phyloP scores from a whole-genome alignment of 495 filamentous ascomycete species.

The Penicillium paxilli region DNA sequence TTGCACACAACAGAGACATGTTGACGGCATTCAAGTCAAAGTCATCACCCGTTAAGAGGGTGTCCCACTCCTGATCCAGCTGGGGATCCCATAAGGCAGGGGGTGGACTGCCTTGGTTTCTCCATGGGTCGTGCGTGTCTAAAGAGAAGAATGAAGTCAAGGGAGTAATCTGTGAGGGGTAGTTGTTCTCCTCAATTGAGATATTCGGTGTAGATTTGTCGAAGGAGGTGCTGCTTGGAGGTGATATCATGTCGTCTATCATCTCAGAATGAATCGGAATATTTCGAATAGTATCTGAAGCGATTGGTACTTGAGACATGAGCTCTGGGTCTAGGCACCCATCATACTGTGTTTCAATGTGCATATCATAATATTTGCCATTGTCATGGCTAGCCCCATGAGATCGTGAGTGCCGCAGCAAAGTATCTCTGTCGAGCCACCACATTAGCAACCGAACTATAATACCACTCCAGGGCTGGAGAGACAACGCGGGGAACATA shows the following conservation, averaged over 20 bases:
- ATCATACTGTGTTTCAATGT: background rate
- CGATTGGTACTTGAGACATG: background rate
- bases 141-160: conserved; percentile 7
- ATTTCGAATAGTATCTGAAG: background rate
- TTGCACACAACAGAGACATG: conserved; percentile 9
- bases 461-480: background rate
- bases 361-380: background rate
- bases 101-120: conserved; percentile 1
- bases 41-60: conserved; percentile 15
- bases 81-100: background rate
- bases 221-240: conserved; percentile 10
- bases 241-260: conserved; percentile 4
- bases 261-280: background rate
- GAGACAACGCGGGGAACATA: background rate
- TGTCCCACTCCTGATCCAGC: conserved; percentile 6
- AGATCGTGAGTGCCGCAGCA: conserved; percentile 23
- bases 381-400: background rate
- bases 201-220: conserved; percentile 8
- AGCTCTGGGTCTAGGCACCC: background rate
- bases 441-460: background rate
- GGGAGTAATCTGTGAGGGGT: conserved; percentile 5
- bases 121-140: conserved; percentile 6
- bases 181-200: conserved; percentile 1
- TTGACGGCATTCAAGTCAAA: conserved; percentile 28
- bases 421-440: conserved; percentile 19